These are phyloP conservation scores for Zopfochytrium polystomum DNA, from an alignment of 371 early-diverging fungal species.

Conservation along the genomic window DNA sequence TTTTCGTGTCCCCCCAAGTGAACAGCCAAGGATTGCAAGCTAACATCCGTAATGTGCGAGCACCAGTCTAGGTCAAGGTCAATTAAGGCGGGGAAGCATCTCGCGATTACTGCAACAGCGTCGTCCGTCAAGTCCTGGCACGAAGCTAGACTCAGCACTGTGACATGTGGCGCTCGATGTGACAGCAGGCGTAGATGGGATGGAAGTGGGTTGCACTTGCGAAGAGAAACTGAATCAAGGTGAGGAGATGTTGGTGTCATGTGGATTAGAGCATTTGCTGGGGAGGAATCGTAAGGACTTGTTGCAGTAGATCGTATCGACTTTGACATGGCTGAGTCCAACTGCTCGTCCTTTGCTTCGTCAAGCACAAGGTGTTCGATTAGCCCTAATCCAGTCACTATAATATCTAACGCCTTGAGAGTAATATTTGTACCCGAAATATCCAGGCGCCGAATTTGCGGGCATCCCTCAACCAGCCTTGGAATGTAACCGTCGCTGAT, in stretches of 20 bases:
- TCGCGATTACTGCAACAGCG: conserved; percentile 1
- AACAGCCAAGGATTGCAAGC: conserved; percentile 10
- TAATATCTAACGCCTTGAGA: conserved; percentile 4
- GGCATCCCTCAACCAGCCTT: conserved; percentile 22
- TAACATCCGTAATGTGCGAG: conserved; percentile 10
- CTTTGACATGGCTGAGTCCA: not conserved
- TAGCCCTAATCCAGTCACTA: conserved; percentile 13
- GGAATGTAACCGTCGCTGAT: conserved; percentile 26
- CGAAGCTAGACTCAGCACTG: conserved; percentile 3
- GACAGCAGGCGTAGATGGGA: conserved; percentile 1
- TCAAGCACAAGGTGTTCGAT: conserved; percentile 17
- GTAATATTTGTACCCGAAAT: conserved; percentile 23
- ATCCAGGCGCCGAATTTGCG: conserved; percentile 16
- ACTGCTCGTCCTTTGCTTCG: conserved; percentile 8
- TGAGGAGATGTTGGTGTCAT: conserved; percentile 2
- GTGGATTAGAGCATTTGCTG: not conserved
- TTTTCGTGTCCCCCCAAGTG: conserved; percentile 3
- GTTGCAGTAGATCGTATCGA: not conserved
- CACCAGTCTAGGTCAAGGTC: conserved; percentile 14
- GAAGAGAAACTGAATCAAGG: not conserved
- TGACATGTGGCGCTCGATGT: not conserved
- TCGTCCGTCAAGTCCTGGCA: conserved; percentile 14
- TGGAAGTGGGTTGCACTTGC: not conserved
- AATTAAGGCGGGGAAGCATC: not conserved
- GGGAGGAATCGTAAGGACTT: conserved; percentile 1